Base-by-base conservation (phyloP, 2,329 filamentous ascomycete species). In the Arthrobotrys sphaeroides region DNA sequence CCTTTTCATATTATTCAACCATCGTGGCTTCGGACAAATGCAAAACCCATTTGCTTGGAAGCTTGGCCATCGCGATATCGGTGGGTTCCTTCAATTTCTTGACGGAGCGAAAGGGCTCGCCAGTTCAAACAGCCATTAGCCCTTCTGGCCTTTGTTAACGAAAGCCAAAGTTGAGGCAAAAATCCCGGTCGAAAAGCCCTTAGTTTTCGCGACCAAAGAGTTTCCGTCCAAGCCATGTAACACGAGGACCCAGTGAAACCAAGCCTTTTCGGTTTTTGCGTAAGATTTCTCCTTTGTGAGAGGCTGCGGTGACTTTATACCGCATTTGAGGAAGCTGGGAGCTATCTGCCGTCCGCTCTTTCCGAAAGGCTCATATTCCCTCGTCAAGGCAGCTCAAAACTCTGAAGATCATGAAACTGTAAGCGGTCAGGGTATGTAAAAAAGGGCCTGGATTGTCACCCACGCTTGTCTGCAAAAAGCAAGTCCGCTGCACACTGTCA, bases 341-440 rank as follows among this genome's bases (percentile, higher is more conserved):
- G n/a, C 26, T 13, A 59, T 53, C 47, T 55, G 62, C 61, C 72
- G 55, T 62, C 38, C 49, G 64, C 64, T 55, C 64, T 75, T 75
- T 68, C 72, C 72, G 72, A 69, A 75, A 68, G 42, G 64, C 47
- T 69, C 64, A 65, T 57, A 64, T 59, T 64, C 45, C 53, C 64
- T 68, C 47, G 43, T 68, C 62, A n/a, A 59, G 72, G 72, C 64
- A 75, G 57, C 72, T 75, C 72, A 42, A 55, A 69, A 75, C 61
- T 67, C 22, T 61, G 72, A 75, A 64, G 72, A 75, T 75, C 64
- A 59, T 65, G 72, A 75, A 68, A 68, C 72, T 69, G 72, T 64
- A 69, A 67, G 70, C 62, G 62, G 62, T 62, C 26, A 49, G 57
- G 70, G 70, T 68, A 62, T 57, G 59, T 49, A 26, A 64, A 62